Base-by-base conservation (phyloP, 2,329 filamentous ascomycete genomes). In the Zalaria obscura region DNA sequence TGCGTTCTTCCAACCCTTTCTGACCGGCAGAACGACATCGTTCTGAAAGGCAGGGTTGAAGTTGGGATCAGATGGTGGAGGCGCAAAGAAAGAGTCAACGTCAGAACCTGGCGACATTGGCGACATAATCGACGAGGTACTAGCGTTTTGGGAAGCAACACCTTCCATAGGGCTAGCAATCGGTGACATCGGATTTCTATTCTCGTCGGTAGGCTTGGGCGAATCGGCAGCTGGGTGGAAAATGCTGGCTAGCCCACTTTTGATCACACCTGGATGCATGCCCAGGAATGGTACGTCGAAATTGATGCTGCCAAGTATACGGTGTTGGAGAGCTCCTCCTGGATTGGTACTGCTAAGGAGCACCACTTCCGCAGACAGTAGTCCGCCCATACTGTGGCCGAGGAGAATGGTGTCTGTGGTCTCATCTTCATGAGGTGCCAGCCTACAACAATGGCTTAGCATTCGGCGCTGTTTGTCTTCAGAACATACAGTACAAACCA, bases 351-450 rank as follows among this genome's bases (percentile, higher is more conserved):
- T 52, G 8, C 49, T 60, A 57, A 82, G 71, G 36, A 93, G 65
- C 3, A 76, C 77, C 26, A 93, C 74, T 52, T 95, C 88, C 1
- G 83, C 84, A 26, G 82, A 76, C 26, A 95, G 61, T 25, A 95
- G 68, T 1, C 88, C 88, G 10, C 88, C 88, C 77, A 95, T 89
- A 35, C 84, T 93, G 59, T 94, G 88, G 1, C 88, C 87, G 3
- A 93, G 67, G 3, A 95, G 68, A 18, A 95, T 69, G 2, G 93
- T 70, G 64, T 95, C 88, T 1, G 85, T 87, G 18, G 68, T 73
- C 3, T 70, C 64, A 27, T 75, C 75, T 58, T 89, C 81, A 52
- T 93, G 84, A 5, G 85, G 85, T 44, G 73, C 67, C 27, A 93
- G 67, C 85, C 73, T 76, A 44, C 29, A 32, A 7, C 7, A 7